phyloP scores from a whole-genome alignment of 2,329 filamentous ascomycete species.

The Aotearoamyces nothofagi region DNA sequence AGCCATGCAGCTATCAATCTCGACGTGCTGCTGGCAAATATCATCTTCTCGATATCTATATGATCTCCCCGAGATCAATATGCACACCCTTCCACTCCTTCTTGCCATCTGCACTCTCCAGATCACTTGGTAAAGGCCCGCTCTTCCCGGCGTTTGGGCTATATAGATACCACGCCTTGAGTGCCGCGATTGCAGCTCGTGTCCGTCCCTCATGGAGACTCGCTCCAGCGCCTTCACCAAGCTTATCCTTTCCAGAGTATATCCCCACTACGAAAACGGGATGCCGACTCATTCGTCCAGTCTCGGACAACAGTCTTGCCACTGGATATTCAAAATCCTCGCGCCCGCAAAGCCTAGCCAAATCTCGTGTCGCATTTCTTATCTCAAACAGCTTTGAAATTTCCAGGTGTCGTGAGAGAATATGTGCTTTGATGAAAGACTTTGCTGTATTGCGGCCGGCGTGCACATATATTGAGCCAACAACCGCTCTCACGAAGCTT shows the following conservation, averaged over 20 bases:
- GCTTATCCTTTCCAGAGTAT: slow-evolving; percentile 78
- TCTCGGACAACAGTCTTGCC: slow-evolving; percentile 79
- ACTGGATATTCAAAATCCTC: slow-evolving; percentile 83
- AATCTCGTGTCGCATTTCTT: slow-evolving; percentile 67
- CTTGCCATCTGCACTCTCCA: slow-evolving; percentile 20
- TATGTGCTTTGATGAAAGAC: slow-evolving; percentile 69
- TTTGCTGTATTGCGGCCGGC: slow-evolving; percentile 65
- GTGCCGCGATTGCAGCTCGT: slow-evolving; percentile 66
- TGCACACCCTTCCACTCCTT: slow-evolving; percentile 35
- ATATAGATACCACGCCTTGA: slow-evolving; percentile 96
- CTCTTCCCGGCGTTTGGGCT: slow-evolving; percentile 37
- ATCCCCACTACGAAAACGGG: slow-evolving; percentile 92
- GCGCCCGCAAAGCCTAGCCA: slow-evolving; percentile 67
- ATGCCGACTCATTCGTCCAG: slow-evolving; percentile 67
- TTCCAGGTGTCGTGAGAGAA: slow-evolving; percentile 66
- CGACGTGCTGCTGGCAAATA: neutral
- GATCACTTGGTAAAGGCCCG: slow-evolving; percentile 31
- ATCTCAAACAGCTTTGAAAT: slow-evolving; percentile 72
- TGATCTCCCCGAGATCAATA: slow-evolving; percentile 40
- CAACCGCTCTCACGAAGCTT: slow-evolving; percentile 67
- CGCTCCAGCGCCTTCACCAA: slow-evolving; percentile 76
- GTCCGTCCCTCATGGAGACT: slow-evolving; percentile 64
- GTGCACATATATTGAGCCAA: slow-evolving; percentile 78
- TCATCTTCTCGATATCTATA: slow-evolving; percentile 14
- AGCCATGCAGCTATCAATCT: neutral